phyloP scores from a whole-genome alignment of 2,329 filamentous ascomycete genomes.

The Colletotrichum gigasporum region DNA sequence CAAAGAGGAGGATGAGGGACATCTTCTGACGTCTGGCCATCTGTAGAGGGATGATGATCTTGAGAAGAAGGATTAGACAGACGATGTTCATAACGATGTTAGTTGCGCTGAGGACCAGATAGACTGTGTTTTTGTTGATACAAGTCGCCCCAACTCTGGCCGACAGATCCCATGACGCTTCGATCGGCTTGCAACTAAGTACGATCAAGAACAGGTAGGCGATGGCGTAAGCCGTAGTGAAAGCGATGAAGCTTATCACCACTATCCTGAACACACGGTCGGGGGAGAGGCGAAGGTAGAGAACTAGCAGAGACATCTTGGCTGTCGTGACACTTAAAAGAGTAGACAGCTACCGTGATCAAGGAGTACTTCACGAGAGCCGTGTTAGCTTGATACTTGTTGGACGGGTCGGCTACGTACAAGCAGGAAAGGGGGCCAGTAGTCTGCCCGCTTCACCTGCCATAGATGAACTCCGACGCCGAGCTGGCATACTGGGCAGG shows the following conservation, averaged over 20 bases:
- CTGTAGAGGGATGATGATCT: conserved; percentile 26
- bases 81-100: conserved; percentile 31
- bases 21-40: conserved; percentile 25
- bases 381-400: not conserved
- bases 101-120: conserved; percentile 20
- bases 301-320: conserved; percentile 29
- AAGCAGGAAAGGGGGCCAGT: conserved; percentile 6
- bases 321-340: conserved; percentile 28
- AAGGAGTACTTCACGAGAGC: not conserved
- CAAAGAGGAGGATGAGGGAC: conserved; percentile 25
- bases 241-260: conserved; percentile 39
- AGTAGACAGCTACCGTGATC: conserved; percentile 11
- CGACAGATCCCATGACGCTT: conserved; percentile 22
- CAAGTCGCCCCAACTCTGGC: not conserved
- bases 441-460: conserved; percentile 18
- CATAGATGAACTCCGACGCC: conserved; percentile 23
- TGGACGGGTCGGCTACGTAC: not conserved
- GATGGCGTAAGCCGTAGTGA: conserved; percentile 42
- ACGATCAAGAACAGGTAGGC: conserved; percentile 35
- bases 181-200: conserved; percentile 15
- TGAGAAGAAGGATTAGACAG: conserved; percentile 25
- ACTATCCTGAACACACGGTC: conserved; percentile 40
- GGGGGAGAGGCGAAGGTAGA: conserved; percentile 36
- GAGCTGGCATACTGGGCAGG: not conserved
- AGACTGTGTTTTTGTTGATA: conserved; percentile 15